Evolutionary conservation across 1,139 yeast genomes (phyloP).

Genomic region (Lodderomyces parapsilosis): DNA sequence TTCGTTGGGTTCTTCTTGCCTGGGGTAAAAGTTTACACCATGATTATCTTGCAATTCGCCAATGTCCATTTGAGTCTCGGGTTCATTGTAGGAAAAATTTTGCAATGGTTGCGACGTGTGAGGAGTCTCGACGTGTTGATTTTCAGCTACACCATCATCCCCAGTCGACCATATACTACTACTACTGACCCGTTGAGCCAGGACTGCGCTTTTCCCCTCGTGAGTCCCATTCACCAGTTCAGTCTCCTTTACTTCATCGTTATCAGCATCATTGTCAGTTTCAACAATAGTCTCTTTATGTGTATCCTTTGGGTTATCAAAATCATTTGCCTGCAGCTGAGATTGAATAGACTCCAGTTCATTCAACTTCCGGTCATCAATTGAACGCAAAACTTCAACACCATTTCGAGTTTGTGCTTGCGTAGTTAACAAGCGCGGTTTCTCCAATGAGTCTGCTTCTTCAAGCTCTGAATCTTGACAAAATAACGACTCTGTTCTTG

Average conservation of each 20-base stretch:
- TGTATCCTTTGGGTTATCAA: slow-evolving; percentile 5
- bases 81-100: slow-evolving; percentile 1
- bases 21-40: slow-evolving; percentile 16
- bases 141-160: background rate
- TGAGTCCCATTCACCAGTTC: background rate
- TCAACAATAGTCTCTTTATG: background rate
- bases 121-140: background rate
- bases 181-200: background rate
- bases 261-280: slow-evolving; percentile 1
- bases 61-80: background rate
- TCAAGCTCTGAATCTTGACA: slow-evolving; percentile 1
- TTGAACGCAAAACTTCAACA: background rate
- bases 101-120: background rate
- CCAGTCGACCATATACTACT: no score
- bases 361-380: background rate
- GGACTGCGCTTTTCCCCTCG: background rate
- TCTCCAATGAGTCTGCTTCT: background rate
- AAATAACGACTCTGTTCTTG: background rate
- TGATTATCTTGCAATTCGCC: slow-evolving; percentile 12
- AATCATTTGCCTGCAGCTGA: background rate
- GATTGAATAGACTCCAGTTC: background rate
- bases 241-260: slow-evolving; percentile 5
- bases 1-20: slow-evolving; percentile 7
- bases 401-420: background rate
- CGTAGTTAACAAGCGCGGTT: background rate